phyloP scores from a whole-genome alignment of 148 eudicot species.

The Mesembryanthemum crystallinum region DNA sequence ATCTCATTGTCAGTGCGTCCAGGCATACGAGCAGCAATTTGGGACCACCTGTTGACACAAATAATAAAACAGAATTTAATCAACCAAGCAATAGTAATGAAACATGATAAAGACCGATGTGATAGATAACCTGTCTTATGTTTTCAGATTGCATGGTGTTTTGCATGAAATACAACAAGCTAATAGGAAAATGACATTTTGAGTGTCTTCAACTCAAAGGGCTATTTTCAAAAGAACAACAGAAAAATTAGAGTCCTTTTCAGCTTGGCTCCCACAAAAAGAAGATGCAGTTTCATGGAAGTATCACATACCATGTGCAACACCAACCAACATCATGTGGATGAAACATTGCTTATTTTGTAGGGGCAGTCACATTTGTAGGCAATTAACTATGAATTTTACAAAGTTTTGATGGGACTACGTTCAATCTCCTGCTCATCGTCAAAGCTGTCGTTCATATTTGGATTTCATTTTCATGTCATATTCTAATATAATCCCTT shows the following conservation, averaged over 20 bases:
- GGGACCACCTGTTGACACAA: conserved; percentile 66
- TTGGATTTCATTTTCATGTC: conserved; percentile 21
- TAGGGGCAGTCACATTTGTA: conserved; percentile 16
- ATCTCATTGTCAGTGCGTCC: conserved; percentile 91
- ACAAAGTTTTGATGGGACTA: background rate
- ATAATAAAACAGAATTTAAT: conserved; percentile 1
- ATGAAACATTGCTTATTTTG: conserved; percentile 23
- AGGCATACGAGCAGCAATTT: conserved; percentile 79
- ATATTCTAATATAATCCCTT: conserved; percentile 33
- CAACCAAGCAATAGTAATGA: conserved; percentile 1
- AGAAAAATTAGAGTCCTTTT: conserved; percentile 30
- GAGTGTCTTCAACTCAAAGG: conserved; percentile 74
- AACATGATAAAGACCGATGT: conserved; percentile 1
- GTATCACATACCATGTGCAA: conserved; percentile 33
- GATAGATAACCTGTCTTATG: conserved; percentile 13
- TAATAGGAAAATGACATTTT: conserved; percentile 30
- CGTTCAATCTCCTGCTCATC: background rate
- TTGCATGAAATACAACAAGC: conserved; percentile 37
- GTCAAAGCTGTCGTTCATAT: background rate
- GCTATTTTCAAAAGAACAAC: conserved; percentile 25
- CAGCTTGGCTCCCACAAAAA: conserved; percentile 26
- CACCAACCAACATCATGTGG: conserved; percentile 25
- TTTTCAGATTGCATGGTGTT: conserved; percentile 31
- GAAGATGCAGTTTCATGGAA: conserved; percentile 38
- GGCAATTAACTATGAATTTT: conserved; percentile 2